A percentile compares a stretch with the other conserved stretches of the same genome.
Conservation (phyloP, 805 yeast species). For the Monosporozyma servazzii region DNA sequence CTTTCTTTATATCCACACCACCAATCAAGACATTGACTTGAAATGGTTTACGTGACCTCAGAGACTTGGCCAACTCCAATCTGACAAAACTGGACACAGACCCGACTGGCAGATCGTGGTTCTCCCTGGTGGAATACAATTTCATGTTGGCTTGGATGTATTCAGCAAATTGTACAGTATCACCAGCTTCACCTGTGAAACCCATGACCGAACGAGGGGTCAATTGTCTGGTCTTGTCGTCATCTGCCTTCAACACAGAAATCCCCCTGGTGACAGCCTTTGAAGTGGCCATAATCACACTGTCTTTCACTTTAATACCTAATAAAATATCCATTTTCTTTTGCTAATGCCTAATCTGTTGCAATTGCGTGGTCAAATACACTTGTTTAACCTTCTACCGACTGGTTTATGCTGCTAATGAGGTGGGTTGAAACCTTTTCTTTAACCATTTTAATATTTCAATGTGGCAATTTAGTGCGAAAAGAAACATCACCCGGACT, state of each 20-base stretch:
- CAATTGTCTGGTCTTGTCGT: conserved; percentile 69
- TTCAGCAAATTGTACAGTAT: conserved; percentile 91
- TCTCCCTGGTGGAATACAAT: conserved; percentile 78
- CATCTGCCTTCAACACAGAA: conserved; percentile 65
- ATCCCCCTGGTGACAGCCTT: conserved; percentile 89
- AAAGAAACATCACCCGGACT: not conserved
- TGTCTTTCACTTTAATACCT: conserved; percentile 75
- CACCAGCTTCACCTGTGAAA: conserved; percentile 93
- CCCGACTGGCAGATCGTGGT: conserved; percentile 68
- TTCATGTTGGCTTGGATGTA: conserved; percentile 88
- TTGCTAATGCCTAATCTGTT: not conserved
- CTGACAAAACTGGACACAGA: conserved; percentile 86
- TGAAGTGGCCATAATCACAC: conserved; percentile 86
- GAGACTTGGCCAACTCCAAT: conserved; percentile 74
- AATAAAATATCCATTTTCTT: conserved; percentile 73
- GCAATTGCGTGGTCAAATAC: too few relatives aligned
- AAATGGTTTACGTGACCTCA: conserved; percentile 91
- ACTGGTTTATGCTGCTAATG: too few relatives aligned
- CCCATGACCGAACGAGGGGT: conserved; percentile 77
- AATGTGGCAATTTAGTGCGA: not conserved
- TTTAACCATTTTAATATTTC: not conserved
- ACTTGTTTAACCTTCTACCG: too few relatives aligned
- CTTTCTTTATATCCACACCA: conserved; percentile 49
- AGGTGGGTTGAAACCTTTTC: not conserved
- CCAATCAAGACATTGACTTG: conserved; percentile 89